Base-by-base conservation (phyloP, 306 rosid species). In the Phaseolus lunatus region DNA sequence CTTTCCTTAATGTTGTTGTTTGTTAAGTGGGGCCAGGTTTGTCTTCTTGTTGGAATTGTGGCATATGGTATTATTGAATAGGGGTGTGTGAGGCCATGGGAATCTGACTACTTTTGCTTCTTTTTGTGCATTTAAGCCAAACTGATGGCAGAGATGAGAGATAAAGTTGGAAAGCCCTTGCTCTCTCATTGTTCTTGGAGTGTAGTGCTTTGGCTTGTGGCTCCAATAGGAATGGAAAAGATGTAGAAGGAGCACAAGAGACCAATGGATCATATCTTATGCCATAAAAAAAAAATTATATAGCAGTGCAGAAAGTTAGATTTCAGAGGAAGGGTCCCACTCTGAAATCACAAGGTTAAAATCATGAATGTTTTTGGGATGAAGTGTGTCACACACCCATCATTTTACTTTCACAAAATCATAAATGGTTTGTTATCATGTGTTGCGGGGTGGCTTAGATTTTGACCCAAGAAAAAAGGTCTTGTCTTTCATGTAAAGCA, bases 41-140 rank as follows among this genome's bases (percentile, higher is more conserved):
- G 96, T 94, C 92, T 85, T 84, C 23, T 87, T 82, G 89, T 82
- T 84, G 84, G 84, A 67, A 82, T 82, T 84, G 85, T 73, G 87
- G 88, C 75, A 80, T 70, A 73, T 83, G 89, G 84, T 39, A 39
- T 65, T 73, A 82, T 84, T 72, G 86, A 85, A 63, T 72, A 35
- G 76, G 63, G 20, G 67, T 41, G 76, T 23, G 48, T 67, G 74
- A 78, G 70, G 53, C 88, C 54, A 65, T 79, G 24, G 90, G 85
- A 89, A 87, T 79, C 90, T 72, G 87, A 83, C 80, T 43, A 71
- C 88, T 85, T 87, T 85, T 77, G 76, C 88, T 86, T 89, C 79
- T 83, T 85, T 77, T 83, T 80, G 85, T 80, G 84, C 87, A 84
- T 84, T 65, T 61, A 84, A 78, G 80, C 86, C 58, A 81, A 24